A percentile compares a stretch with the other conserved stretches of the same genome.
These are phyloP conservation scores for Phaeosphaeriaceae sp. DNA, from an alignment of 2,329 filamentous ascomycete genomes.

Conservation along the genomic window DNA sequence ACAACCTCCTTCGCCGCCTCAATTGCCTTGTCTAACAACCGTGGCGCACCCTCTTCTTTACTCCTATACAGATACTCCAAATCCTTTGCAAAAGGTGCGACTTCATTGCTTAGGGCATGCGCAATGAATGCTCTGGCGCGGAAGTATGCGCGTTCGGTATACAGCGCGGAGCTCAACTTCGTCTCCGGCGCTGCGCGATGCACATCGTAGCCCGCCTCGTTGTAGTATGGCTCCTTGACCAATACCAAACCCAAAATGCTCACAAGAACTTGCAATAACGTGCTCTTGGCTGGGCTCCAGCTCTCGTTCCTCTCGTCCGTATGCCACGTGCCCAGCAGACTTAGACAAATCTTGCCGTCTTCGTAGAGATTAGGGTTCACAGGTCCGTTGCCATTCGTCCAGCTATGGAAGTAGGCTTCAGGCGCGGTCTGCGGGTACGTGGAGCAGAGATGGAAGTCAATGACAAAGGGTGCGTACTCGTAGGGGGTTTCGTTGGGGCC, in stretches of 20 bases:
- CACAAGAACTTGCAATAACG: conserved; percentile 64
- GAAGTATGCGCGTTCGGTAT: conserved; percentile 63
- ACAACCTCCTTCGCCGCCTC: conserved; percentile 52
- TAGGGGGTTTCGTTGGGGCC: conserved; percentile 67
- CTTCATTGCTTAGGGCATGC: conserved; percentile 51
- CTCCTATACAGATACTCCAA: conserved; percentile 60
- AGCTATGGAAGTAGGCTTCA: conserved; percentile 65
- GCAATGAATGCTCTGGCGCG: conserved; percentile 60
- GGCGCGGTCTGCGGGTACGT: conserved; percentile 62
- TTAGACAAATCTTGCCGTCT: conserved; percentile 67
- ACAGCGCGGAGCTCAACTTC: conserved; percentile 55
- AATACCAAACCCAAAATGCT: conserved; percentile 64
- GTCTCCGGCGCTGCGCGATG: conserved; percentile 56
- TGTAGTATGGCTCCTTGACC: conserved; percentile 68
- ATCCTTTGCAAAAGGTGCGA: conserved; percentile 59
- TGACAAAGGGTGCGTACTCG: conserved; percentile 66
- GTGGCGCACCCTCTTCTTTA: conserved; percentile 41
- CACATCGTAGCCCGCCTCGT: conserved; percentile 67
- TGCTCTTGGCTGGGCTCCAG: conserved; percentile 62
- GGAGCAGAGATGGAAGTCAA: conserved; percentile 62
- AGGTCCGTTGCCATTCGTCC: conserved; percentile 60
- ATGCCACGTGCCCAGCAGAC: conserved; percentile 66
- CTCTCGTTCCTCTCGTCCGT: conserved; percentile 59
- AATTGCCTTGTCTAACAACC: conserved; percentile 54
- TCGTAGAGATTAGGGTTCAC: conserved; percentile 70